These are phyloP conservation scores for Talaromyces sp. DNA, from an alignment of 2,329 filamentous ascomycete genomes.

Conservation along the genomic window DNA sequence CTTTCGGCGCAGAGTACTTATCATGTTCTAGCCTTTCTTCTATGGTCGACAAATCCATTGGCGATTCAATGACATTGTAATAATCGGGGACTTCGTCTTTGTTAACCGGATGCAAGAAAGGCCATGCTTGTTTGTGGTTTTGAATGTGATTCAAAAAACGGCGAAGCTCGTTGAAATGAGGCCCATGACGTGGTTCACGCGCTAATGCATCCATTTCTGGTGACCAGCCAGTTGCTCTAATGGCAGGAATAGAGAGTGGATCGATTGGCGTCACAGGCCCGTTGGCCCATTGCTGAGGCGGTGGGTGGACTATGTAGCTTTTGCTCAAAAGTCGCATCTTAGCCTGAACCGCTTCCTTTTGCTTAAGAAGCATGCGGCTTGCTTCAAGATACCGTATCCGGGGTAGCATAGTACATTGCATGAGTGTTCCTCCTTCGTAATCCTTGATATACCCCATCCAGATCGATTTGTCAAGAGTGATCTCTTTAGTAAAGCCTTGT, in stretches of 20 bases:
- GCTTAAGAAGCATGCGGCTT: constrained; percentile 91
- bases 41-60: constrained; percentile 96
- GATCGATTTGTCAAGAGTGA: constrained; percentile 79
- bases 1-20: constrained; percentile 83
- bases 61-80: constrained; percentile 96
- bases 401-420: constrained; percentile 98
- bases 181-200: constrained; percentile 88
- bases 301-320: constrained; percentile 79
- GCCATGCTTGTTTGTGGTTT: constrained; percentile 90
- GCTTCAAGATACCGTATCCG: constrained; percentile 90
- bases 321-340: constrained; percentile 91
- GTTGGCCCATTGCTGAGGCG: constrained; percentile 81
- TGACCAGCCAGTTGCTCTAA: constrained; percentile 89
- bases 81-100: constrained; percentile 95
- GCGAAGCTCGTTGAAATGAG: constrained; percentile 90
- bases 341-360: constrained; percentile 90
- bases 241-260: constrained; percentile 79
- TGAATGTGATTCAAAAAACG: constrained; percentile 92
- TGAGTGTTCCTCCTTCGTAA: constrained; percentile 97
- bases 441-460: constrained; percentile 99
- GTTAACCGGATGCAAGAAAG: constrained; percentile 90
- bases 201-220: constrained; percentile 97
- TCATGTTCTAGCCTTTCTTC: constrained; percentile 92
- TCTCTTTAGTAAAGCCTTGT: constrained; percentile 98
- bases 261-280: constrained; percentile 68